These are phyloP conservation scores for Heterobasidion occidentale DNA, from an alignment of 1,284 basidiomycete genomes.

Conservation along the genomic window DNA sequence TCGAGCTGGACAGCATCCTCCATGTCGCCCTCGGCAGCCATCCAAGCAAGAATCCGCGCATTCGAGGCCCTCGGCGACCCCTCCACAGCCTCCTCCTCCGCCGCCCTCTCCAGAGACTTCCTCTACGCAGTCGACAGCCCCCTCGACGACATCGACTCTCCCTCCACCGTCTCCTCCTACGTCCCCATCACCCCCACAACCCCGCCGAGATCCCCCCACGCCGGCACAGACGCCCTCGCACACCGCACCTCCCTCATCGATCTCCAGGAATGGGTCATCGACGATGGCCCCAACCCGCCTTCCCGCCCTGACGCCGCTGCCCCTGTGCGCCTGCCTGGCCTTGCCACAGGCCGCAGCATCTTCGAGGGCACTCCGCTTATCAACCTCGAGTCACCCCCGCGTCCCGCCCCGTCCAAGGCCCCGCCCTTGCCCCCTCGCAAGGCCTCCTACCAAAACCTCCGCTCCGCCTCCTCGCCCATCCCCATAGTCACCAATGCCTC, in stretches of 20 bases:
- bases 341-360: conserved; percentile 9
- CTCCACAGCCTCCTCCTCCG: background rate
- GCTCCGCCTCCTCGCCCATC: conserved; percentile 31
- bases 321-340: conserved; percentile 3
- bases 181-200: conserved; percentile 7
- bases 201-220: conserved; percentile 21
- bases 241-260: conserved; percentile 60
- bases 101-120: background rate
- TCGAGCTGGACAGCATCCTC: background rate
- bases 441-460: conserved; percentile 41
- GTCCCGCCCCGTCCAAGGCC: conserved; percentile 20
- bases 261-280: conserved; percentile 68
- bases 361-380: conserved; percentile 38
- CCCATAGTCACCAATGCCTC: background rate
- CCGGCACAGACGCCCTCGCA: conserved; percentile 43
- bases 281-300: conserved; percentile 38
- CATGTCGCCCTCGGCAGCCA: conserved; percentile 41
- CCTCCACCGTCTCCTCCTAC: conserved; percentile 18
- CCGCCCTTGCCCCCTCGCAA: conserved; percentile 64
- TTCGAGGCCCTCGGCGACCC: conserved; percentile 32
- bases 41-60: conserved; percentile 52
- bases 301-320: conserved; percentile 15
- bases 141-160: conserved; percentile 12
- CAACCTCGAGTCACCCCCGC: conserved; percentile 37
- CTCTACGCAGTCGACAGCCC: background rate